Conservation (phyloP, 2,329 filamentous ascomycete genomes). For the Leptoxyphium fumago region DNA sequence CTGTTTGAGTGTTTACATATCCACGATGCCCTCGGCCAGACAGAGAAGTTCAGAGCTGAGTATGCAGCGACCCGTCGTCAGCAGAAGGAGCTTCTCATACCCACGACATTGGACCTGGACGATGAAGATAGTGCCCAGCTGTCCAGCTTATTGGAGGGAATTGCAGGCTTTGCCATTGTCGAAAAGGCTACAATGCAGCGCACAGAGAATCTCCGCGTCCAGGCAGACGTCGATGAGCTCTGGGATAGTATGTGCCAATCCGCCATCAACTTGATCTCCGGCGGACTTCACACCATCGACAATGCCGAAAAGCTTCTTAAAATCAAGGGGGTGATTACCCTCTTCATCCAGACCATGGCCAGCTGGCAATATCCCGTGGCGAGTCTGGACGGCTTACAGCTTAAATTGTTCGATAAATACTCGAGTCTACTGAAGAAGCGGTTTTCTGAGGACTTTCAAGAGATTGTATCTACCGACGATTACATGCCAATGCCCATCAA, state of each 20-base stretch:
- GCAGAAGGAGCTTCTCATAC: slow-evolving; percentile 83
- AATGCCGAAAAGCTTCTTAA: slow-evolving; percentile 86
- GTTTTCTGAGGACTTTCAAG: slow-evolving; percentile 92
- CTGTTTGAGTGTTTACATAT: slow-evolving; percentile 93
- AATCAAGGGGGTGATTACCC: slow-evolving; percentile 79
- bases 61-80: slow-evolving; percentile 82
- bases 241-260: slow-evolving; percentile 97
- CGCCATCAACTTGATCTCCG: slow-evolving; percentile 67
- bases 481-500: slow-evolving; percentile 99
- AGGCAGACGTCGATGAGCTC: slow-evolving; percentile 86
- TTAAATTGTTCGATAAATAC: slow-evolving; percentile 89
- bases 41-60: slow-evolving; percentile 76
- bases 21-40: slow-evolving; percentile 83
- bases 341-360: slow-evolving; percentile 98
- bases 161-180: slow-evolving; percentile 91
- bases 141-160: slow-evolving; percentile 83
- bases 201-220: slow-evolving; percentile 65
- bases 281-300: slow-evolving; percentile 61
- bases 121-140: slow-evolving; percentile 79
- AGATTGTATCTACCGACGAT: slow-evolving; percentile 82
- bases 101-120: slow-evolving; percentile 57
- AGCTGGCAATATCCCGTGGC: slow-evolving; percentile 81
- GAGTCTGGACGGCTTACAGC: slow-evolving; percentile 66
- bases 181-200: slow-evolving; percentile 87
- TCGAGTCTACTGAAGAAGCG: slow-evolving; percentile 76